Base-by-base conservation (phyloP, 805 yeast genomes). In the Lipomyces oligophaga region DNA sequence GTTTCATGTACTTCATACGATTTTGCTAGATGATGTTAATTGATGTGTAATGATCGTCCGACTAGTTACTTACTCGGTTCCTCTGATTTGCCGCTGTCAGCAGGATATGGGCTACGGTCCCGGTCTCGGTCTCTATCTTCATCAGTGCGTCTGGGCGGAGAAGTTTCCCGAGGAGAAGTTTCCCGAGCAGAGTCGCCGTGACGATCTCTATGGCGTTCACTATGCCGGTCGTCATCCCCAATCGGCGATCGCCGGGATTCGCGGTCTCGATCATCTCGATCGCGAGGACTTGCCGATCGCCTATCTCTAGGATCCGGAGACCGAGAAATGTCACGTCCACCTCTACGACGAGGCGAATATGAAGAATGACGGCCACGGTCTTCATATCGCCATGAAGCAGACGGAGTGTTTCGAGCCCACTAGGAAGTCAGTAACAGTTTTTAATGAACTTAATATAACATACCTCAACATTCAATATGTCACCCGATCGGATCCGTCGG, bases 401-500 rank as follows among this genome's bases (percentile, higher is more conserved):
- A 54, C 10, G 58, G 58, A 6, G 50, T 41, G 34, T 52, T 47
- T 15, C 49, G 45, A 8, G 57, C 57, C 57, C 58, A 54, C 57
- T 52, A 24, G 13, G 30, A 30, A 3, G 43, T 27, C 28, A 21
- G 31, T n/a, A 16, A 40, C 19, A 11, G 5, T 27, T 20, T 2
- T 5, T 19, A 4, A 16, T 13, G 15, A n/a, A 2, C n/a, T n/a
- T 24, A 24, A 3, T 3, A 16, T 5, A 22, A 36, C 56, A 6
- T 10, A 52, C 57, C 48, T 61, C 66, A 2, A 62, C 43, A 25
- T 52, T 47, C 13, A 61, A 13, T 3, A 58, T 40, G 40, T 62
- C 65, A 5, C 65, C 64, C 6, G 55, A 39, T 13, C 52, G 45
- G 32, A 61, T 47, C 16, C 61, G 54, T 26, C 54, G 45, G 40